A percentile compares a stretch with the other conserved stretches of the same genome.
These are phyloP conservation scores for Aphanomyces euteiches DNA, from an alignment of 352 stramenopile species.

Conservation along the genomic window DNA sequence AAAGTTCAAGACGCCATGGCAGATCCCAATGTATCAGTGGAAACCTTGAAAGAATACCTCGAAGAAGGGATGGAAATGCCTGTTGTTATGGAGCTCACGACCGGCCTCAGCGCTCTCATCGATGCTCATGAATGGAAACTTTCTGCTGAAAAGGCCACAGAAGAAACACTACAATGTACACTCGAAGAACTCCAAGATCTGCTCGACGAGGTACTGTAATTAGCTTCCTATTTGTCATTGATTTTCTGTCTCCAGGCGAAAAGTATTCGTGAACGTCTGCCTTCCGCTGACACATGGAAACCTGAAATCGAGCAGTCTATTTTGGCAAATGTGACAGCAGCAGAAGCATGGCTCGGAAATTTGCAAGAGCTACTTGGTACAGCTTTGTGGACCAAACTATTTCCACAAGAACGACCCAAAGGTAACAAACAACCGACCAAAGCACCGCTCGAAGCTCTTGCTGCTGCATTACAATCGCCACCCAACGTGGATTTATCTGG, in stretches of 20 bases:
- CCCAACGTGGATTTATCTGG: slow-evolving; percentile 28
- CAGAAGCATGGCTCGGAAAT: slow-evolving; percentile 72
- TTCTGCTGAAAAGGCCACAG: slow-evolving; percentile 4
- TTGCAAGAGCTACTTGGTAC: slow-evolving; percentile 62
- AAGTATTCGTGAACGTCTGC: slow-evolving; percentile 60
- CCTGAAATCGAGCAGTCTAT: slow-evolving; percentile 80
- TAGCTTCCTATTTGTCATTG: not conserved
- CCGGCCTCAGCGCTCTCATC: slow-evolving; percentile 73
- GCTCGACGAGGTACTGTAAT: slow-evolving; percentile 31
- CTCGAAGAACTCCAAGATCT: slow-evolving; percentile 65
- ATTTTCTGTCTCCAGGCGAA: slow-evolving; percentile 41
- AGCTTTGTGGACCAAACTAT: slow-evolving; percentile 59
- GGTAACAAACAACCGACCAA: slow-evolving; percentile 41
- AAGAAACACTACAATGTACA: slow-evolving; percentile 47
- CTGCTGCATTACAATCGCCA: slow-evolving; percentile 65
- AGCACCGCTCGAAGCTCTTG: slow-evolving; percentile 61
- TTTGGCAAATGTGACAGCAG: slow-evolving; percentile 55
- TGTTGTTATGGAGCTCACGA: slow-evolving; percentile 86
- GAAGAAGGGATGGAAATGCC: slow-evolving; percentile 80
- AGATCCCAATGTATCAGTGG: slow-evolving; percentile 51
- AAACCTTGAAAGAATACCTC: slow-evolving; percentile 67
- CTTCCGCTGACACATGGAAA: slow-evolving; percentile 75
- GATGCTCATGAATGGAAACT: slow-evolving; percentile 71
- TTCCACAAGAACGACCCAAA: slow-evolving; percentile 37
- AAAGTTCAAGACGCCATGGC: slow-evolving; percentile 79